Evolutionary conservation across 345 rosid genomes (phyloP).

Genomic region (Nasturtium officinale): DNA sequence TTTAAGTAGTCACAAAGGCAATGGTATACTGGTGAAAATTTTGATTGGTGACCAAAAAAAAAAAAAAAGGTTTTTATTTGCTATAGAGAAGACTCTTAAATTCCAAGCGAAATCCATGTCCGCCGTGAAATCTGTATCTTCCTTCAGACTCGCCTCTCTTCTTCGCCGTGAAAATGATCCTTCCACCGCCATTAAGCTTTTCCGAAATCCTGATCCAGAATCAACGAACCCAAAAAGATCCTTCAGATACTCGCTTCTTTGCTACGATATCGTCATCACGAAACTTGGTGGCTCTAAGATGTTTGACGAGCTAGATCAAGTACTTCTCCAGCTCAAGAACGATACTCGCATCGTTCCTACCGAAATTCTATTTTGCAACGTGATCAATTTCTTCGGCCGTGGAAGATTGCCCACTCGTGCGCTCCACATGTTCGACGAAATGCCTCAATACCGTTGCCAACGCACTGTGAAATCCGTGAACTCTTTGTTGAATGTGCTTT

Average conservation of each 20-base stretch:
- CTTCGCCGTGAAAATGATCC: constrained; percentile 76
- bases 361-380: constrained; percentile 68
- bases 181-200: constrained; percentile 59
- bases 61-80: no score
- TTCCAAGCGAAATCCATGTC: constrained; percentile 27
- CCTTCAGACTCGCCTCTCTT: constrained; percentile 67
- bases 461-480: constrained; percentile 63
- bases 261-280: constrained; percentile 76
- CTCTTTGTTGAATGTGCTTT: constrained; percentile 56
- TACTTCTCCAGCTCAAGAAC: constrained; percentile 60
- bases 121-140: constrained; percentile 48
- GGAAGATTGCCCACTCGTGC: constrained; percentile 57
- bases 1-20: no score
- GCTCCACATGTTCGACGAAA: constrained; percentile 63
- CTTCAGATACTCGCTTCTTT: constrained; percentile 59
- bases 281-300: constrained; percentile 79
- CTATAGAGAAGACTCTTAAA: not conserved
- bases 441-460: constrained; percentile 58
- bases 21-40: no score
- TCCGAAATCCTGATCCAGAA: constrained; percentile 52
- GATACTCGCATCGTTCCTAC: constrained; percentile 54
- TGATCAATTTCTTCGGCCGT: constrained; percentile 59
- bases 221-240: constrained; percentile 27
- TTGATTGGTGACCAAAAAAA: no score
- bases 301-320: constrained; percentile 64